Base-by-base conservation (phyloP, 2,329 filamentous ascomycete genomes). In the Diaporthe eres region DNA sequence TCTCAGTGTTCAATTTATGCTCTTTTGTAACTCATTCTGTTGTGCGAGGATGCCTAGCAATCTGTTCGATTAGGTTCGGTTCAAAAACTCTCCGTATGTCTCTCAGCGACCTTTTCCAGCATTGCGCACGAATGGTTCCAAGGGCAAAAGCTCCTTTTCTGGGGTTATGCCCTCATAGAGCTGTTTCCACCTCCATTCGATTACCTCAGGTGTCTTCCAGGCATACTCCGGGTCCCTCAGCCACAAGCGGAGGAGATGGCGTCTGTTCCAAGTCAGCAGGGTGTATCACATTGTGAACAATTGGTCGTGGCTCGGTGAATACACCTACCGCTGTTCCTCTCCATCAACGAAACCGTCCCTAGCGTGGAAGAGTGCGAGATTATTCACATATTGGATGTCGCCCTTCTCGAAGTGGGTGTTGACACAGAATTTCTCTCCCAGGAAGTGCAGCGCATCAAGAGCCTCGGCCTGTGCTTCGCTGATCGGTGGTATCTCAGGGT, bases 351-450 rank as follows among this genome's bases (percentile, higher is more conserved):
- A 91, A 0, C 84, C 86, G 19, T 86, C 87, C 3, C 90, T 84
- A 0, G 87, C 86, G 76, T 91, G 90, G 58, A 91, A 87, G 3
- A 91, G 79, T 57, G 86, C 87, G 51, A 90, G 79, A 78, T 91
- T 91, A 77, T 91, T 91, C 39, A 87, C 85, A 74, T 87, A 91
- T 76, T 89, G 87, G 17, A 91, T 86, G 78, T 91, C 89, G 0
- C 88, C 88, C 75, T 85, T 85, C 55, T 86, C 84, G 63, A 89
- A 88, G 74, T 87, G 81, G 22, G 88, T 85, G 4, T 85, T 81
- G 0, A 87, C 83, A 22, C 83, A 84, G 77, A 86, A 85, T 74
- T 85, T 86, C 74, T 88, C 86, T 7, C 87, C 88, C 0, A 86
- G 82, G 74, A 86, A 88, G 78, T 90, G 87, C 63, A 90, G 79